These are phyloP conservation scores for Pythium dissotocum DNA, from an alignment of 352 stramenopile species.

Conservation along the genomic window DNA sequence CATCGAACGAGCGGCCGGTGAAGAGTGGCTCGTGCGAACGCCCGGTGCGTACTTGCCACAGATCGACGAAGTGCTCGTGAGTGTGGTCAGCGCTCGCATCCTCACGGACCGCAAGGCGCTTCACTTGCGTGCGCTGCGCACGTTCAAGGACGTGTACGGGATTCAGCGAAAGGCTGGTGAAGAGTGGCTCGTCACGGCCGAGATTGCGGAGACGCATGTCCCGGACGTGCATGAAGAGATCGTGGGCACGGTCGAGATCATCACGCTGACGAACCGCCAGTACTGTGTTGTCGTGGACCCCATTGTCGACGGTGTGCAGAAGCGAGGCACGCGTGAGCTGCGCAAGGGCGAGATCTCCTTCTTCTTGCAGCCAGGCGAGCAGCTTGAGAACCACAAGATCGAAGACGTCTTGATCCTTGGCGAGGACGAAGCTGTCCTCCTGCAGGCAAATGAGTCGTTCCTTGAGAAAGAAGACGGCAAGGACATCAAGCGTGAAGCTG, in stretches of 20 bases:
- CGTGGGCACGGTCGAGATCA: slow-evolving; percentile 53
- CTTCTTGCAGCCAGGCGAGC: slow-evolving; percentile 68
- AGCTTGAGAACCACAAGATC: slow-evolving; percentile 59
- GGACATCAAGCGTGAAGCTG: slow-evolving; percentile 52
- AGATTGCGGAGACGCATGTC: slow-evolving; percentile 74
- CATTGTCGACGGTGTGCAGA: slow-evolving; percentile 61
- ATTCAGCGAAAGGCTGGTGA: slow-evolving; percentile 71
- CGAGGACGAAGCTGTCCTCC: slow-evolving; percentile 76
- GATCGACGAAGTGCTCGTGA: slow-evolving; percentile 72
- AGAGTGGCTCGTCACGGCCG: slow-evolving; percentile 76
- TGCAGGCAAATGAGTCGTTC: slow-evolving; percentile 73
- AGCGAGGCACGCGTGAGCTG: slow-evolving; percentile 68
- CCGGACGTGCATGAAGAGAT: slow-evolving; percentile 81
- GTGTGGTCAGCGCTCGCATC: slow-evolving; percentile 60
- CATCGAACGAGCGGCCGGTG: slow-evolving; percentile 59
- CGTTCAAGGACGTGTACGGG: slow-evolving; percentile 76
- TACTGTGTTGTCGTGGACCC: slow-evolving; percentile 83
- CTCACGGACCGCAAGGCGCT: slow-evolving; percentile 66
- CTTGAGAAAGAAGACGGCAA: slow-evolving; percentile 39
- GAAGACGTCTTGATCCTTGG: slow-evolving; percentile 68
- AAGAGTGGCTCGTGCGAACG: slow-evolving; percentile 79
- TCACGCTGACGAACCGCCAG: slow-evolving; percentile 77
- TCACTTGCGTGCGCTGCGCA: slow-evolving; percentile 63
- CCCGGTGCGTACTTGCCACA: slow-evolving; percentile 73
- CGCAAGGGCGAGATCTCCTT: slow-evolving; percentile 74